Base-by-base conservation (phyloP, 192 early-diverging fungal species). In the Paraglomus occultum region DNA sequence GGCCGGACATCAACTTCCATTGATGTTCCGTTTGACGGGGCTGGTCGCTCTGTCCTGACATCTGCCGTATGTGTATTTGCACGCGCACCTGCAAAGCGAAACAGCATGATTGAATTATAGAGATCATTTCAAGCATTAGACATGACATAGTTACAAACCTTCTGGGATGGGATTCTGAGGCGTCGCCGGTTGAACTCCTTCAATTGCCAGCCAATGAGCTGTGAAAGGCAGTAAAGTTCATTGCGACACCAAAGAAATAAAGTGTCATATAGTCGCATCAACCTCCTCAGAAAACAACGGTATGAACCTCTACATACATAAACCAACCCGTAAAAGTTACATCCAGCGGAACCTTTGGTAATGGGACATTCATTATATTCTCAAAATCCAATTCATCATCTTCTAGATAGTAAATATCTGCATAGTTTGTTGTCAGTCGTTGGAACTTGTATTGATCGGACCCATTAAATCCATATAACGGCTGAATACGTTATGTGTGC, bases 201-300 rank as follows among this genome's bases (percentile, higher is more conserved):
- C 97, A 67, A 99, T 91, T 1, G 97, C 96, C n/a, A 99, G 83
- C 95, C 95, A 98, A 72, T 98, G 96, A 9, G 91, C 94, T 80
- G 69, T 1, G 97, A 95, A 18, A 99, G 83, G 94, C 95, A 98
- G 71, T 98, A 95, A 9, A 90, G 93, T 80, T 51, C 40, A 55
- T 52, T 47, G 6, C 18, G 48, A 43, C 20, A 39, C 17, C 60
- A 40, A 67, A 68, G 6, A 53, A 48, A 15, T 6, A 38, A 42
- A 20, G 59, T 40, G 47, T n/a, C 6, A 39, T 48, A 9, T 44
- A 12, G 31, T 54, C 4, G 39, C 4, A 15, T 23, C 5, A 51
- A 31, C n/a, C 7, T 8, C 52, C 52, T 23, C 8, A 52, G 20
- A 18, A 18, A 42, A 40, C 18, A 54, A 54, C 43, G 42, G 54